Evolutionary conservation across 192 early-diverging fungal species (phyloP).

Genomic region (Rhizophagus clarus): DNA sequence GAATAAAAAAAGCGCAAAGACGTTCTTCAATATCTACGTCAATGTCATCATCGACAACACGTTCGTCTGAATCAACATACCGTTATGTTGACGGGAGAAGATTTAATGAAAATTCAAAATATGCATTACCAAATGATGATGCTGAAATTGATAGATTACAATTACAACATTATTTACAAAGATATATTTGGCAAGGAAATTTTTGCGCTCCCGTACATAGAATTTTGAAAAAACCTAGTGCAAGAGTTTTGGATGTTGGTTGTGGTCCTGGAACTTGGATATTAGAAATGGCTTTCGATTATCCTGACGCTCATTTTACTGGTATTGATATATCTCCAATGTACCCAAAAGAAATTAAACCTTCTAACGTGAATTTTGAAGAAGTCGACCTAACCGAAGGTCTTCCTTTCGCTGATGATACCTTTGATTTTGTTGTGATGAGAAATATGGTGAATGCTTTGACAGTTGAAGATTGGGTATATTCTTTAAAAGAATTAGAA

Average conservation of each 20-base stretch:
- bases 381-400: conserved; percentile 34
- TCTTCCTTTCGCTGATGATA: conserved; percentile 29
- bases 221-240: not conserved
- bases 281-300: conserved; percentile 40
- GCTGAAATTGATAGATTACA: conserved; percentile 44
- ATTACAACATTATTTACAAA: conserved; percentile 16
- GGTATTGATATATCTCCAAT: conserved; percentile 45
- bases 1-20: not conserved
- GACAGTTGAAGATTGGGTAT: conserved; percentile 26
- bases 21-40: not conserved
- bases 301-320: conserved; percentile 32
- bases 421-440: conserved; percentile 44
- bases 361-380: conserved; percentile 38
- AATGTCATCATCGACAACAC: not conserved
- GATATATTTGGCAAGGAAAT: conserved; percentile 6
- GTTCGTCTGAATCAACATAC: not conserved
- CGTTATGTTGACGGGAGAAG: conserved; percentile 21
- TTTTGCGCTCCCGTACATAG: conserved; percentile 17
- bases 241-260: conserved; percentile 22
- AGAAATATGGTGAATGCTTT: conserved; percentile 36
- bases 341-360: conserved; percentile 41
- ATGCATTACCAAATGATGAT: conserved; percentile 55
- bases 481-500: conserved; percentile 19
- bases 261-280: conserved; percentile 20
- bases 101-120: conserved; percentile 34